A percentile compares a stretch with the other conserved stretches of the same genome.
phyloP scores from a whole-genome alignment of 2,329 filamentous ascomycete genomes.

The Trichophyton mentagrophytes region DNA sequence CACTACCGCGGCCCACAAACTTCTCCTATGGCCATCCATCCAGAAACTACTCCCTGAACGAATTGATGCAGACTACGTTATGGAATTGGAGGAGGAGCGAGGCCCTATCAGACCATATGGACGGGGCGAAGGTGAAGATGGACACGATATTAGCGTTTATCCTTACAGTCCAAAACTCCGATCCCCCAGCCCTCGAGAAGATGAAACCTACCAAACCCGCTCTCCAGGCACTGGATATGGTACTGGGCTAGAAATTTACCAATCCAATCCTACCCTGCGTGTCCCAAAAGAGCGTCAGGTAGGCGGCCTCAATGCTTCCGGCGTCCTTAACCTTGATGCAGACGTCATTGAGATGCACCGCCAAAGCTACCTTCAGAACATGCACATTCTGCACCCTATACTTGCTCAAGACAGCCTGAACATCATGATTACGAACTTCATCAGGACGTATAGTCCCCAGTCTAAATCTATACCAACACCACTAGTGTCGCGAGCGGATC shows the following conservation, averaged over 20 bases:
- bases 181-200: conserved; percentile 15
- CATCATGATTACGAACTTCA: conserved; percentile 41
- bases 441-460: conserved; percentile 34
- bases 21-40: conserved; percentile 62
- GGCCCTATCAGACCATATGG: conserved; percentile 66
- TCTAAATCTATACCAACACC: not conserved
- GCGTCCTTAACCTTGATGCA: conserved; percentile 42
- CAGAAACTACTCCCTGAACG: conserved; percentile 47
- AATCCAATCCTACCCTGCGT: conserved; percentile 20
- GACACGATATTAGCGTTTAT: conserved; percentile 14
- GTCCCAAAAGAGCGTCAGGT: conserved; percentile 20
- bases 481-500: not conserved
- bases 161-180: conserved; percentile 9
- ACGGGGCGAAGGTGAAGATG: conserved; percentile 59
- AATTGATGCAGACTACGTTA: conserved; percentile 58
- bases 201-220: conserved; percentile 24
- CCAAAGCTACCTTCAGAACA: conserved; percentile 45
- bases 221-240: conserved; percentile 42
- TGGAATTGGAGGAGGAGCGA: conserved; percentile 59
- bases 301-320: conserved; percentile 39
- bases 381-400: conserved; percentile 54
- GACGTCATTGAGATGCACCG: conserved; percentile 40
- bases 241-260: conserved; percentile 28
- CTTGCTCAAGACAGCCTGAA: conserved; percentile 43
- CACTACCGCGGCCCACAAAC: conserved; percentile 73